Base-by-base conservation (phyloP, 2,329 filamentous ascomycete species). In the Fusarium sp. region DNA sequence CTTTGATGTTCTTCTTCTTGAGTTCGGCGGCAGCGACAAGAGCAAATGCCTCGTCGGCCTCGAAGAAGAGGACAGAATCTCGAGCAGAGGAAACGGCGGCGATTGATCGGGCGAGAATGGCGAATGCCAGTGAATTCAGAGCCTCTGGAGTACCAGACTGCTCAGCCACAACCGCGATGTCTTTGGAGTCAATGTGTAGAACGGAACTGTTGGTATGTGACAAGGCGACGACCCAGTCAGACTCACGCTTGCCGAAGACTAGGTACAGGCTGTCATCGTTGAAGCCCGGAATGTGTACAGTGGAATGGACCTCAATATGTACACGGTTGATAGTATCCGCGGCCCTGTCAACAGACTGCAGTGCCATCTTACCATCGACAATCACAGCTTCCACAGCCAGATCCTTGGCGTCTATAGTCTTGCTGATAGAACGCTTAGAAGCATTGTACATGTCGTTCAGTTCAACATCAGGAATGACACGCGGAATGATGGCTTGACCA, bases 371-470 rank as follows among this genome's bases (percentile, higher is more conserved):
- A 2, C 46, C 46, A 2, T 49, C 21, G 19, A 38, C 11, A 15
- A 38, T 12, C 10, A 9, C 11, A 15, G 46, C 32, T 8, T 8
- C n/a, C 2, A 49, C 21, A 20, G 21, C 21, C 10, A 38, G 1
- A 4, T 26, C 21, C 2, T 12, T 38, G 4, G 21, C 32, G 38
- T 49, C 23, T 4, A 49, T 11, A 4, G 2, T 20, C 21, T 38
- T 49, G n/a, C 21, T 49, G 32, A 49, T 49, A 2, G 34, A 23
- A 14, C 46, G 46, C 21, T 49, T 49, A 7, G 46, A 49, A 6
- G 30, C 46, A 38, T 49, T 49, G 23, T 49, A 49, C 34, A 34
- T 49, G 7, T 49, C 46, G 11, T 49, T 49, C 15, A 49, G 32
- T 4, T 12, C 21, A 8, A 9, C 12, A 11, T 49, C 46, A 10